phyloP scores from a whole-genome alignment of 1,139 yeast species.

The Candida smagusa region DNA sequence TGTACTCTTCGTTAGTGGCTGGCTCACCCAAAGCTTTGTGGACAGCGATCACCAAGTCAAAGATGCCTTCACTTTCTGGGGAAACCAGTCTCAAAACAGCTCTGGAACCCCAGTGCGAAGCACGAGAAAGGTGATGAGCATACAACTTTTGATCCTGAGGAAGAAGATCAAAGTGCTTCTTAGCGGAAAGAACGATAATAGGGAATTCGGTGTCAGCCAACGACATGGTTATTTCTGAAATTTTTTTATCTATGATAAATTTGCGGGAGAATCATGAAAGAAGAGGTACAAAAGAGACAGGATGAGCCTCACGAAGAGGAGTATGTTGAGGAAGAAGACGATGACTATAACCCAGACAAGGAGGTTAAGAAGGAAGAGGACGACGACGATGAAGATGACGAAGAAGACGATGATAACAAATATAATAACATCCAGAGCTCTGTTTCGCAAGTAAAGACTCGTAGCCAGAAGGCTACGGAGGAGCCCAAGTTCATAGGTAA shows the following conservation, averaged over 20 bases:
- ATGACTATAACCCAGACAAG: constrained; percentile 54
- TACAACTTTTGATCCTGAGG: constrained; percentile 47
- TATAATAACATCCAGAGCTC: constrained; percentile 32
- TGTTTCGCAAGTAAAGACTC: constrained; percentile 35
- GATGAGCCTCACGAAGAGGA: constrained; percentile 2
- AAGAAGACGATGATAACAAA: constrained; percentile 26
- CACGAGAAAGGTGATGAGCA: constrained; percentile 80
- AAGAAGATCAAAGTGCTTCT: constrained; percentile 42
- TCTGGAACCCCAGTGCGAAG: constrained; percentile 79
- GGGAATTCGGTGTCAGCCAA: constrained; percentile 45
- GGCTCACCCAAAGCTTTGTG: constrained; percentile 54
- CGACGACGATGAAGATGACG: constrained; percentile 19
- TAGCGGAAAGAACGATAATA: constrained; percentile 39
- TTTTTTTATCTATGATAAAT: neutral
- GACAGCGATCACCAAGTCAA: constrained; percentile 59
- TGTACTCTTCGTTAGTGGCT: constrained; percentile 38
- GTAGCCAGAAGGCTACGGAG: constrained; percentile 26
- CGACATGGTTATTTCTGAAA: constrained; percentile 2
- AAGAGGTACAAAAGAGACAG: constrained; percentile 1
- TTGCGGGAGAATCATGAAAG: neutral
- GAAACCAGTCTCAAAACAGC: constrained; percentile 82
- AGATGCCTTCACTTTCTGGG: constrained; percentile 73
- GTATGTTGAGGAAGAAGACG: constrained; percentile 63
- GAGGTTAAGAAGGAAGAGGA: constrained; percentile 18
- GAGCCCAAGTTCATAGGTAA: constrained; percentile 14